These are phyloP conservation scores for Solanum paucissectum DNA, from an alignment of 257 asterid genomes.

Conservation along the genomic window DNA sequence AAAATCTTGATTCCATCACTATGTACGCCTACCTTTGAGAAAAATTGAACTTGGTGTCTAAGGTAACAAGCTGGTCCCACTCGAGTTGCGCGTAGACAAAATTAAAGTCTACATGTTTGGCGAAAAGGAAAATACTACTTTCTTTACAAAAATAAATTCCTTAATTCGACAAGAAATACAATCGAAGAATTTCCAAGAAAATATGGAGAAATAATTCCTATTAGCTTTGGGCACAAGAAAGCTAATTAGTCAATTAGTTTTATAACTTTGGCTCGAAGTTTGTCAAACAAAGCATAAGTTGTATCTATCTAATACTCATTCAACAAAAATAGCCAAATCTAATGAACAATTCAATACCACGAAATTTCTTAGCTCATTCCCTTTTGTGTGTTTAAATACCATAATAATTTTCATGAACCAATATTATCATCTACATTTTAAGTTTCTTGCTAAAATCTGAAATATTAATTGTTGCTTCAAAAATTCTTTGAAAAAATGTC, in stretches of 20 bases:
- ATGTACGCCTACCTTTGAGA: too few species aligned
- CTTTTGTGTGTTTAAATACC: not conserved
- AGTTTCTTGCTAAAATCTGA: not conserved
- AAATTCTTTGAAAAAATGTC: slow-evolving; percentile 9
- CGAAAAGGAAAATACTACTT: too few species aligned
- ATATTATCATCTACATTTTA: not conserved
- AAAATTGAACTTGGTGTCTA: too few species aligned
- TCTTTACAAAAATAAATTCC: not conserved
- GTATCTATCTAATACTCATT: not conserved
- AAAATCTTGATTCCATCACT: too few species aligned
- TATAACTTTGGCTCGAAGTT: not conserved
- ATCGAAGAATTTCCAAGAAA: not conserved
- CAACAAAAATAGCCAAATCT: not conserved
- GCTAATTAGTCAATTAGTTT: not conserved
- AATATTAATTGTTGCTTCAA: not conserved
- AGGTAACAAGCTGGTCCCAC: too few species aligned
- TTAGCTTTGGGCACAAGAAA: not conserved
- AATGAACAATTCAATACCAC: not conserved
- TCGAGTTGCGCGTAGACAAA: too few species aligned
- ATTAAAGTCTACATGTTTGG: too few species aligned
- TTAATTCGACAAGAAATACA: too few species aligned
- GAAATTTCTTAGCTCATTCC: not conserved
- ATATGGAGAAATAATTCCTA: not conserved
- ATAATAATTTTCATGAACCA: not conserved
- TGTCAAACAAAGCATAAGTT: not conserved